Percentiles rank a stretch among this genome's conserved stretches.
These are phyloP conservation scores for Brassica napus DNA, from an alignment of 345 rosid species.

Conservation along the genomic window DNA sequence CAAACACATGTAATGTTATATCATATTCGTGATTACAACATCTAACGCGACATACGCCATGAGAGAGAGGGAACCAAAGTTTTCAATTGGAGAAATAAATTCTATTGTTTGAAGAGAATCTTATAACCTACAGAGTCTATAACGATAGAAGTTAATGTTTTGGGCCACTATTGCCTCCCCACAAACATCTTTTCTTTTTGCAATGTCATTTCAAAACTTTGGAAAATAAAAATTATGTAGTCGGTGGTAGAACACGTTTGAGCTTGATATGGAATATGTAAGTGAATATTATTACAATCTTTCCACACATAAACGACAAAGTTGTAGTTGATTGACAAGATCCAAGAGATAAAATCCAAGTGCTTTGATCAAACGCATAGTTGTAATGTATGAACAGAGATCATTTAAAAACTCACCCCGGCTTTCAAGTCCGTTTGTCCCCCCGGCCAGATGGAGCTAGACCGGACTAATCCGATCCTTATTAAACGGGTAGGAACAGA, in stretches of 20 bases:
- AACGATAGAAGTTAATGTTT: constrained; percentile 26
- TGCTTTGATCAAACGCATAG: constrained; percentile 9
- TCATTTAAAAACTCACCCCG: not conserved
- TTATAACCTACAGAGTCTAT: not conserved
- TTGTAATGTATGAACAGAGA: not conserved
- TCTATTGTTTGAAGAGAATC: not conserved
- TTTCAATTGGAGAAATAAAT: constrained; percentile 27
- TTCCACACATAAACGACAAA: constrained; percentile 20
- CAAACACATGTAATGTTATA: not conserved
- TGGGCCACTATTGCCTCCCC: constrained; percentile 30
- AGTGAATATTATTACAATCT: not conserved
- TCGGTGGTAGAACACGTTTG: constrained; percentile 26
- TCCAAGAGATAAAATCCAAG: constrained; percentile 30
- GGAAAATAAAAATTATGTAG: constrained; percentile 1
- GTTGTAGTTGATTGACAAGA: constrained; percentile 31
- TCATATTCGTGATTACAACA: constrained; percentile 12
- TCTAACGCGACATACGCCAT: constrained; percentile 33
- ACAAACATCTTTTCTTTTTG: not conserved
- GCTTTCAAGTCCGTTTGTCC: constrained; percentile 11
- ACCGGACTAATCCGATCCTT: not conserved
- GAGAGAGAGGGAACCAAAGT: constrained; percentile 29
- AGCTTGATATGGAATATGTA: constrained; percentile 1
- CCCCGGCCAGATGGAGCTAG: not conserved
- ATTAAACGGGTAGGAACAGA: not conserved
- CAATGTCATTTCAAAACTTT: not conserved